A percentile compares a stretch with the other conserved stretches of the same genome.
Conservation (phyloP, 768 basidiomycete genomes). For the Russula emetica region DNA sequence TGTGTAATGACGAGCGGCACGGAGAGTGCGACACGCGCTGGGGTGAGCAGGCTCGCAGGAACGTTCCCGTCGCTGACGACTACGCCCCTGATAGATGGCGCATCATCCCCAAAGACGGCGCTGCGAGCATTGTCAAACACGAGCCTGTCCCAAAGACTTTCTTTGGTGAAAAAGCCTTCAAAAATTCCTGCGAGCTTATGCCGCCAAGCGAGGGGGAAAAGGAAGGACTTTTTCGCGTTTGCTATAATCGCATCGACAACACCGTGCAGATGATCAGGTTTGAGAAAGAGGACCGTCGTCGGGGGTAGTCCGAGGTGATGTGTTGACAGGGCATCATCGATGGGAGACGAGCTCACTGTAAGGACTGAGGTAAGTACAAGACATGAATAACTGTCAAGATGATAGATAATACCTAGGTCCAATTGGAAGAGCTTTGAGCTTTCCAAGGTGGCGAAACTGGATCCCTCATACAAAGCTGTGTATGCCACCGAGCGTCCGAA, state of each 20-base stretch:
- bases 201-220: constrained; percentile 64
- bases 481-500: constrained; percentile 80
- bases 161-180: constrained; percentile 73
- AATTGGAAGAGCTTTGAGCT: constrained; percentile 50
- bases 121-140: constrained; percentile 68
- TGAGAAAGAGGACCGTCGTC: constrained; percentile 76
- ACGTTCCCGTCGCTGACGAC: constrained; percentile 66
- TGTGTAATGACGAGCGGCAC: constrained; percentile 67
- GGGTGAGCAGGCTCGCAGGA: constrained; percentile 47
- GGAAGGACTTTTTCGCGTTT: constrained; percentile 49
- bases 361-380: neutral
- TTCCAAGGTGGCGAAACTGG: constrained; percentile 63
- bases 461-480: constrained; percentile 70
- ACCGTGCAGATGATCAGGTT: constrained; percentile 55
- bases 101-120: constrained; percentile 54
- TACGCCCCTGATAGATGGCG: constrained; percentile 59
- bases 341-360: constrained; percentile 31
- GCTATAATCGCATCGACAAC: constrained; percentile 51
- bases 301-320: constrained; percentile 57
- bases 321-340: constrained; percentile 47
- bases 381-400: neutral
- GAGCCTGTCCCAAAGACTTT: constrained; percentile 80
- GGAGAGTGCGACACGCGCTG: constrained; percentile 70
- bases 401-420: constrained; percentile 40
- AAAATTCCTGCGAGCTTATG: constrained; percentile 68